Evolutionary conservation across 2,329 filamentous ascomycete genomes (phyloP).

Genomic region (Cordyceps javanica): DNA sequence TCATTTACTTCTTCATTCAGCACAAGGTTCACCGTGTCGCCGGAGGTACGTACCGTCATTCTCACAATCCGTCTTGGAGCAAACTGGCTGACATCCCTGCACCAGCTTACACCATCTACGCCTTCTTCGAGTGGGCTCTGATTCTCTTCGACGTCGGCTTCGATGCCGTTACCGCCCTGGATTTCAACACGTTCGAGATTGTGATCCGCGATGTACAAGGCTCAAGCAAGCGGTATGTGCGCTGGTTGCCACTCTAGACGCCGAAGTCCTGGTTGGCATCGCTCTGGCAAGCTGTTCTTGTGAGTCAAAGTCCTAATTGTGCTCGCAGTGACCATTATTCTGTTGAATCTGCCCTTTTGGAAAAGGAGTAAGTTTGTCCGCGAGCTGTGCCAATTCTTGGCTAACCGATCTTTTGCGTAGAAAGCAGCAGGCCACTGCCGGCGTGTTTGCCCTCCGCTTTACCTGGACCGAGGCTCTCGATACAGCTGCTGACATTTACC

Average conservation of each 20-base stretch:
- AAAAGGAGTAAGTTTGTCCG: conserved; percentile 63
- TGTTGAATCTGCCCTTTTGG: conserved; percentile 45
- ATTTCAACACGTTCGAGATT: conserved; percentile 86
- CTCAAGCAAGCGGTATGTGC: conserved; percentile 95
- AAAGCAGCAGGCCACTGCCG: conserved; percentile 67
- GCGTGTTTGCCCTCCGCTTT: conserved; percentile 66
- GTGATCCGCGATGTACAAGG: conserved; percentile 85
- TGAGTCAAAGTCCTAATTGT: conserved; percentile 31
- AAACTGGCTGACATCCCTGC: conserved; percentile 16
- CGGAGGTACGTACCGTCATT: conserved; percentile 62
- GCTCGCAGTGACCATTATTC: conserved; percentile 41
- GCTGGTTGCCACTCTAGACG: conserved; percentile 82
- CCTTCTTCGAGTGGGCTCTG: conserved; percentile 96
- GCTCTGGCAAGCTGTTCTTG: conserved; percentile 26
- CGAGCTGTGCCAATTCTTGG: not conserved
- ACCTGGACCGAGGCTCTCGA: conserved; percentile 71
- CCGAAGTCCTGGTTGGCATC: conserved; percentile 27
- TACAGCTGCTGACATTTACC: conserved; percentile 81
- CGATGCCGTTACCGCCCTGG: conserved; percentile 87
- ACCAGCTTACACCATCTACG: conserved; percentile 90
- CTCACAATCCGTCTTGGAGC: not conserved
- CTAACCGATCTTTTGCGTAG: conserved; percentile 37
- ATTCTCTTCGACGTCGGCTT: conserved; percentile 95
- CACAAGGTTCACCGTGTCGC: conserved; percentile 94
- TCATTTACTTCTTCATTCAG: conserved; percentile 97